Conservation (phyloP, 495 filamentous ascomycete species). For the Penicillium bialowiezense region DNA sequence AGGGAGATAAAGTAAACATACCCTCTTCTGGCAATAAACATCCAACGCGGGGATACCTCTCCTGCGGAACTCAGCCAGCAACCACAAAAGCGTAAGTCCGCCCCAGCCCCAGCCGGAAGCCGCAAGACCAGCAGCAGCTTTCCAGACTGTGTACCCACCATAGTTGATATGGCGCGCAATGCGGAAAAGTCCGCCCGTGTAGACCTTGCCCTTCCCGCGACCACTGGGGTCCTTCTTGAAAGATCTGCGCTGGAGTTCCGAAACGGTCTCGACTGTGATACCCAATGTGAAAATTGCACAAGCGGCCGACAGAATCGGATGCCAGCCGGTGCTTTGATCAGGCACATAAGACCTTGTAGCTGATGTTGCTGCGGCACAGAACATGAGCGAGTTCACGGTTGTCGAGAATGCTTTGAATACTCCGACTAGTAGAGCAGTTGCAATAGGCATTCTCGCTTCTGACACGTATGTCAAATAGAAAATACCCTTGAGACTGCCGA, state of each 20-base stretch:
- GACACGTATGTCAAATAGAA: not conserved
- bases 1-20: not conserved
- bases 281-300: not conserved
- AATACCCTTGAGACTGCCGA: not conserved
- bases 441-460: not conserved
- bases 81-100: not conserved
- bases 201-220: not conserved
- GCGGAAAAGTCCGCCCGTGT: not conserved
- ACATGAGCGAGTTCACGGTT: not conserved
- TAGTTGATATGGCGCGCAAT: constrained; percentile 1
- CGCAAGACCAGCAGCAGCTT: not conserved
- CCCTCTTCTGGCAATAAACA: not conserved
- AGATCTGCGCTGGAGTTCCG: not conserved
- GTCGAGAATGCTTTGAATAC: not conserved
- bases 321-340: not conserved
- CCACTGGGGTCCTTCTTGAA: not conserved
- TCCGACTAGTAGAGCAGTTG: not conserved
- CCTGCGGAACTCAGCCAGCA: not conserved
- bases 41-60: not conserved
- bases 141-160: not conserved
- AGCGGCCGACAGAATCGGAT: not conserved
- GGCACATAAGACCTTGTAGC: not conserved
- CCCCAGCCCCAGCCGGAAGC: not conserved
- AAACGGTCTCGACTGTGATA: not conserved
- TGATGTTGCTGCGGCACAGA: not conserved